Evolutionary conservation across 73 alveolate genomes (phyloP).

Genomic region (Durusdinium trenchii): DNA sequence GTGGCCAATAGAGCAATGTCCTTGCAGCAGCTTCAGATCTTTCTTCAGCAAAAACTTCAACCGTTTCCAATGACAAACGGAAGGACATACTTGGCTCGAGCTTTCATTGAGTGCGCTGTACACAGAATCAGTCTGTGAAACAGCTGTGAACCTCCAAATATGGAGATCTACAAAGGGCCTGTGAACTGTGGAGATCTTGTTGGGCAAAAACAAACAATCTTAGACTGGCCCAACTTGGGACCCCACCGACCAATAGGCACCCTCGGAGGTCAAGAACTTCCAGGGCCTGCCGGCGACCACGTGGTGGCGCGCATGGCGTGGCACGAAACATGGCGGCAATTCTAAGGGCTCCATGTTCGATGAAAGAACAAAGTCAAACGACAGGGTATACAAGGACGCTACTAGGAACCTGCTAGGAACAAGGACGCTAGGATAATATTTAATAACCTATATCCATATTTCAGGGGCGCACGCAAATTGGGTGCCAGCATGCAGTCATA

Average conservation of each 20-base stretch:
- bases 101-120: no score
- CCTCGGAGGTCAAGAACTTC: slow-evolving; percentile 56
- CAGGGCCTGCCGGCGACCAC: slow-evolving; percentile 76
- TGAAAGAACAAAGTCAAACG: neutral
- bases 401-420: neutral
- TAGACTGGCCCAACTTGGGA: neutral
- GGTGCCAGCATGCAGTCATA: neutral
- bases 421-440: no score
- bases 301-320: no score
- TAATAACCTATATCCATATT: neutral
- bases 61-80: no score
- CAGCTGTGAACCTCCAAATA: neutral
- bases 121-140: no score
- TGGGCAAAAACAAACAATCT: neutral
- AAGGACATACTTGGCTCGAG: no score
- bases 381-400: no score
- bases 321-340: neutral
- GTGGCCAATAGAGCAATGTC: no score
- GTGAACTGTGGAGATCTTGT: neutral
- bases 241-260: slow-evolving; percentile 62
- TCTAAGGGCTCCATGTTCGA: neutral
- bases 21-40: no score
- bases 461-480: neutral
- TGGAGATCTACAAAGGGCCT: neutral
- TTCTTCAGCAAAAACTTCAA: no score